Percentiles rank a stretch among this genome's conserved stretches.
Evolutionary conservation across 2,329 filamentous ascomycete species (phyloP).

Genomic region (Aspergillus hortae): DNA sequence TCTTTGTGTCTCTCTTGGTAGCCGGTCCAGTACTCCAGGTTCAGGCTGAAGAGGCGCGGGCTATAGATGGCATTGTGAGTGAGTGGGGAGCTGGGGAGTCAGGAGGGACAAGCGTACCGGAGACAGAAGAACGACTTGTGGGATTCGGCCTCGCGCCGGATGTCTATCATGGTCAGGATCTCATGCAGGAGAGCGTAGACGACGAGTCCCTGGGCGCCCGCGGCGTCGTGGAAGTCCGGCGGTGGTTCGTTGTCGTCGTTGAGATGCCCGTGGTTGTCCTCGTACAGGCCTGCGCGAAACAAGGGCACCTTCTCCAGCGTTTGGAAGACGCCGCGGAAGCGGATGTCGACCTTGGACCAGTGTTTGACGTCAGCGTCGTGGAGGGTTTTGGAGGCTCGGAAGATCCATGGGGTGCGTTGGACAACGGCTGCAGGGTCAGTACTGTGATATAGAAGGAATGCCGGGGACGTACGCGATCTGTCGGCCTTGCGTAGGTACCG

Average conservation of each 20-base stretch:
- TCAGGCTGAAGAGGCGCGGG: constrained; percentile 11
- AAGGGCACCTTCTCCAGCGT: constrained; percentile 20
- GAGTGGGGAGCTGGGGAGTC: neutral
- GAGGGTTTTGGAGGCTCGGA: constrained; percentile 16
- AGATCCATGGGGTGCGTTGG: constrained; percentile 20
- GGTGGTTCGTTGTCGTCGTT: neutral
- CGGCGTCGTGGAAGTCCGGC: constrained; percentile 6
- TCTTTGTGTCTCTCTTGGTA: constrained; percentile 21
- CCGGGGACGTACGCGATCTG: constrained; percentile 12
- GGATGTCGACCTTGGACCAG: constrained; percentile 22
- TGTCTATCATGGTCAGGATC: constrained; percentile 14
- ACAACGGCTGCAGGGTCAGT: constrained; percentile 13
- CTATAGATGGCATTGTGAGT: neutral
- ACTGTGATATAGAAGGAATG: neutral
- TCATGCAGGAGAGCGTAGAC: constrained; percentile 24
- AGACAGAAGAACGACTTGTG: constrained; percentile 13
- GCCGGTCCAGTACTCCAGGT: constrained; percentile 25
- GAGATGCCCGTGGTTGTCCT: constrained; percentile 9
- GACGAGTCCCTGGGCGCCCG: constrained; percentile 17
- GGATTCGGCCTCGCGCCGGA: constrained; percentile 10
- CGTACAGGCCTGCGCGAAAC: constrained; percentile 18
- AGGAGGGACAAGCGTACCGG: constrained; percentile 5
- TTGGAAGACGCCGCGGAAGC: constrained; percentile 22
- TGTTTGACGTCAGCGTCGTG: constrained; percentile 13
- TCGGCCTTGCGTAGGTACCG: constrained; percentile 19